Percentiles rank a stretch among this genome's conserved stretches.
These are phyloP conservation scores for Leccinum holopus DNA, from an alignment of 1,284 basidiomycete species.

Conservation along the genomic window DNA sequence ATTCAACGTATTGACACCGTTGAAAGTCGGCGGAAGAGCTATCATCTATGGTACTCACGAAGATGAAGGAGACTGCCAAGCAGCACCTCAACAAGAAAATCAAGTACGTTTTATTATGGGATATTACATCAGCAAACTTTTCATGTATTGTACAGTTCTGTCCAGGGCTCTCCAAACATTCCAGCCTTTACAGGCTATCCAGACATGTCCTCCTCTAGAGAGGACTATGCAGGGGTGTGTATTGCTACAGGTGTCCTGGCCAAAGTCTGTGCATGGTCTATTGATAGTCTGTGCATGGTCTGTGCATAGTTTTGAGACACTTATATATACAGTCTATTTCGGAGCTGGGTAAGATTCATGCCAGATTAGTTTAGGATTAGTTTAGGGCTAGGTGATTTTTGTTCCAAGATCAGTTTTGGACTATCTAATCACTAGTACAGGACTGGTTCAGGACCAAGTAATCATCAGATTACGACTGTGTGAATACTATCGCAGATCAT, in stretches of 20 bases:
- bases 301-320: background rate
- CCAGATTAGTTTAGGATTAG: background rate
- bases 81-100: slow-evolving; percentile 91
- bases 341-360: background rate
- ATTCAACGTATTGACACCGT: slow-evolving; percentile 5
- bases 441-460: no score
- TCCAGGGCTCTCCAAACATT: background rate
- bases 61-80: slow-evolving; percentile 96
- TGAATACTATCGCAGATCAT: background rate
- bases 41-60: slow-evolving; percentile 84
- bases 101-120: slow-evolving; percentile 59
- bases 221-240: background rate
- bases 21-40: slow-evolving; percentile 74
- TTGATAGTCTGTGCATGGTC: background rate
- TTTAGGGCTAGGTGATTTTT: background rate
- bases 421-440: no score
- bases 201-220: background rate
- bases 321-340: background rate
- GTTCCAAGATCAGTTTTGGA: background rate
- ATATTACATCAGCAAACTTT: background rate
- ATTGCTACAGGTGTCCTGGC: background rate
- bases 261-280: background rate
- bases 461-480: background rate
- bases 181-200: background rate
- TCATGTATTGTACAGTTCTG: background rate